Evolutionary conservation across 495 filamentous ascomycete species (phyloP).

Genomic region (Trichoderma orchidacearum): DNA sequence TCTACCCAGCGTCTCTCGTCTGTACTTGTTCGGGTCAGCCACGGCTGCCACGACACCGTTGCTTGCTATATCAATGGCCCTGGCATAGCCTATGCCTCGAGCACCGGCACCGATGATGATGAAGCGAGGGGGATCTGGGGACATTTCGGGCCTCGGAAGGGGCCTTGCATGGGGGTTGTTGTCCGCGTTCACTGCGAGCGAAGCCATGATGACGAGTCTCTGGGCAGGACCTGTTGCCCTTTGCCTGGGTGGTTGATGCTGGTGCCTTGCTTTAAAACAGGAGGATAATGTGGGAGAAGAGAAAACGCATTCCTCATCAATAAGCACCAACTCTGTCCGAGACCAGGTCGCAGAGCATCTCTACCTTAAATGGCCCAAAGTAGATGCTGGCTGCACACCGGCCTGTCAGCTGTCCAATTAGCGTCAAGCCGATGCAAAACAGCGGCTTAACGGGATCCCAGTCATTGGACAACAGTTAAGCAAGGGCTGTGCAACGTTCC

Average conservation of each 20-base stretch:
- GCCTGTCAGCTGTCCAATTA: not conserved
- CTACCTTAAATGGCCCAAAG: too few species aligned
- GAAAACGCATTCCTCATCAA: too few species aligned
- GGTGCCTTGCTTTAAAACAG: too few species aligned
- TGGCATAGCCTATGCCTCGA: conserved; percentile 63
- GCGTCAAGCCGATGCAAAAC: not conserved
- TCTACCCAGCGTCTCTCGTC: conserved; percentile 51
- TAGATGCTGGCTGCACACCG: not conserved
- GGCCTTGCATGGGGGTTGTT: conserved; percentile 3
- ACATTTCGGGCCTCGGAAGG: conserved; percentile 17
- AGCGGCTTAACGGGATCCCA: not conserved
- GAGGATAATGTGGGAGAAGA: too few species aligned
- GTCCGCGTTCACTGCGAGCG: not conserved
- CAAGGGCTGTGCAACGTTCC: not conserved
- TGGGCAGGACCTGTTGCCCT: too few species aligned
- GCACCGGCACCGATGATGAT: conserved; percentile 83
- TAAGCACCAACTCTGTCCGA: too few species aligned
- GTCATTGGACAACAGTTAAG: not conserved
- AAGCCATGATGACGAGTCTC: not conserved
- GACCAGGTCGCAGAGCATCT: too few species aligned
- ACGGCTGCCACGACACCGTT: conserved; percentile 59
- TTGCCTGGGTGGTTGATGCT: too few species aligned
- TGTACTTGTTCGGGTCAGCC: conserved; percentile 68
- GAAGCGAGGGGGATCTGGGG: conserved; percentile 39
- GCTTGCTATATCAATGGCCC: conserved; percentile 44